A percentile compares a stretch with the other conserved stretches of the same genome.
Conservation (phyloP, 78 protist genomes). For the Isochrysis galbana region DNA sequence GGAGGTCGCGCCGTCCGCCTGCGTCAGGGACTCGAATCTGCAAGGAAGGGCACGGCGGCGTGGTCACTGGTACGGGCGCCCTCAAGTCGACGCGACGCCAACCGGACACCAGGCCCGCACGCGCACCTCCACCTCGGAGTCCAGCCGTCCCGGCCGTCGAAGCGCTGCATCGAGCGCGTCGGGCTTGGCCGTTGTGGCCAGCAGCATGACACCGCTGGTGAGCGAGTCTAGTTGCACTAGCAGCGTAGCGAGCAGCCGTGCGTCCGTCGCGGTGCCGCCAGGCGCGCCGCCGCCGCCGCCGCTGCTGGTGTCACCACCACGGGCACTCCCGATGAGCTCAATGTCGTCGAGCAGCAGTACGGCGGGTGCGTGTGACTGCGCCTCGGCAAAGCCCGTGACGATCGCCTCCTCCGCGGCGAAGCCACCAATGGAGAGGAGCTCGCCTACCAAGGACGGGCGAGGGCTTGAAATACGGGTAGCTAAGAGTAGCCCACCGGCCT, state of each 20-base stretch:
- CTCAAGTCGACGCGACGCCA: no score
- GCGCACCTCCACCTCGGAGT: slow-evolving; percentile 99
- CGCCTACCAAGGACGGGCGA: no score
- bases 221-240: slow-evolving; percentile 99
- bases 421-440: slow-evolving; percentile 80
- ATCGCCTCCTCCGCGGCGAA: slow-evolving; percentile 39
- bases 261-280: slow-evolving; percentile 95
- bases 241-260: slow-evolving; percentile 97
- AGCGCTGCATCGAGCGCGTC: slow-evolving; percentile 95
- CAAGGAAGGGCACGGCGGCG: no score
- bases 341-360: slow-evolving; percentile 92
- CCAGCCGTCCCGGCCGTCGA: slow-evolving; percentile 99
- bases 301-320: no score
- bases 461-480: no score
- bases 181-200: slow-evolving; percentile 46
- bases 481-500: no score
- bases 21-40: no score
- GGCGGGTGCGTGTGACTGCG: slow-evolving; percentile 26
- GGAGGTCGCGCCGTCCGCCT: slow-evolving; percentile 59
- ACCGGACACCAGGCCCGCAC: no score
- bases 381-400: slow-evolving; percentile 37
- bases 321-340: slow-evolving; percentile 98
- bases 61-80: no score
- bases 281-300: slow-evolving; percentile 98
- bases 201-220: slow-evolving; percentile 45